These are phyloP conservation scores for Penicillium atrosanguineum DNA, from an alignment of 495 filamentous ascomycete genomes.

Conservation along the genomic window DNA sequence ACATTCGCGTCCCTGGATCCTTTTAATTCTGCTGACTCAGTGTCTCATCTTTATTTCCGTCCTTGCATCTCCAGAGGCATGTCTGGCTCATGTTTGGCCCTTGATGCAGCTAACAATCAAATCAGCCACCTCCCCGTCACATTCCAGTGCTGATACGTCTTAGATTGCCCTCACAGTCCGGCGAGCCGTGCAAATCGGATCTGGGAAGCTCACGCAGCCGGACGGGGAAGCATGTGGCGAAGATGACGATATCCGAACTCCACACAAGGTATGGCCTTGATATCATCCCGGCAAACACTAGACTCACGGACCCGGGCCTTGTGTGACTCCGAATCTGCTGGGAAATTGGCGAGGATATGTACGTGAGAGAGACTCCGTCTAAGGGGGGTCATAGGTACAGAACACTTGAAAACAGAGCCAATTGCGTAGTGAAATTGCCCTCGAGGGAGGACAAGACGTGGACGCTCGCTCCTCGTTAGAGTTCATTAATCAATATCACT, in stretches of 20 bases:
- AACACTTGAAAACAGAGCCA: background rate
- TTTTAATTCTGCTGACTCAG: background rate
- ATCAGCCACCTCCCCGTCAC: background rate
- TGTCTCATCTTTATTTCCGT: conserved; percentile 2
- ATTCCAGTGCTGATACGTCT: conserved; percentile 2
- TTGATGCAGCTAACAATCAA: conserved; percentile 6
- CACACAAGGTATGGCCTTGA: background rate
- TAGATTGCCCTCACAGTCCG: background rate
- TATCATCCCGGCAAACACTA: background rate
- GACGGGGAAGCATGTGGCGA: conserved; percentile 12
- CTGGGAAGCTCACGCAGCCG: background rate
- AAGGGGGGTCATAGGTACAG: no score
- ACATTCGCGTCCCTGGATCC: conserved; percentile 1
- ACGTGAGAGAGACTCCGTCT: background rate
- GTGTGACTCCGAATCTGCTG: background rate
- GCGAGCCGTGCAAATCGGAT: background rate
- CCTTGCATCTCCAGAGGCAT: conserved; percentile 9
- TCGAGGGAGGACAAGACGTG: background rate
- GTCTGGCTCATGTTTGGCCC: background rate
- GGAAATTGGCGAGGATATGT: background rate
- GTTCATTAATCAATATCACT: background rate
- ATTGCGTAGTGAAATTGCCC: background rate
- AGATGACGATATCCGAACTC: conserved; percentile 8
- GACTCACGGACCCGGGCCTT: conserved; percentile 1
- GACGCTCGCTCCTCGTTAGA: background rate